Base-by-base conservation (phyloP, 2,329 filamentous ascomycete species). In the Capronia epimyces region DNA sequence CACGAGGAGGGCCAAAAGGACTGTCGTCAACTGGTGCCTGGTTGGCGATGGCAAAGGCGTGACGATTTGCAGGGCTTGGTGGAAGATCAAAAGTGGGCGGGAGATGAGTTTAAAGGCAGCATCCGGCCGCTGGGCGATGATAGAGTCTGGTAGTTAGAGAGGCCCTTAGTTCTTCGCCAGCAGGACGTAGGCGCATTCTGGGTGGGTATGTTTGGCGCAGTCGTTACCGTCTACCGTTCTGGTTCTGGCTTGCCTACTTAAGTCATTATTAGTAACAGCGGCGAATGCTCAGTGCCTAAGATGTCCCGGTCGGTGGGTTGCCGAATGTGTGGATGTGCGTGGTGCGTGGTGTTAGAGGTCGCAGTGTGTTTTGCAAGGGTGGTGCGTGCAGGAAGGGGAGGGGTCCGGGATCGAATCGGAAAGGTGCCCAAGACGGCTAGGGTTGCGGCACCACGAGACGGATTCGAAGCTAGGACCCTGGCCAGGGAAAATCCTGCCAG, bases 1-100 rank as follows among this genome's bases (percentile, higher is more conserved):
- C 31, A 27, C 40, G 39, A 32, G 34, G 29, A 37, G 42, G 50
- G 34, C 25, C 36, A n/a, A 42, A 45, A 21, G 52, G 34, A 51
- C 22, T 40, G 29, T 37, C 32, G n/a, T 15, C 13, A 43, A 49
- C 48, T 21, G 21, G 49, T 54, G 41, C 43, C 44, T 48, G 41
- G 50, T 41, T 43, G 54, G 25, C 37, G 41, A 34, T 25, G 13
- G 22, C 20, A 42, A 49, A 45, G 37, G 45, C 41, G 47, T 43
- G 41, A 36, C 7, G 48, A 54, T 58, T 39, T 56, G 50, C 56
- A 37, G 48, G 50, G 56, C 53, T 51, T 53, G 53, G 47, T 53
- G 46, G 55, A 50, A 54, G 53, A 58, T 58, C 56, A 58, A 58
- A 58, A 56, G 56, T 56, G 56, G 56, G 50, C 50, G 43, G 49